phyloP scores from a whole-genome alignment of 2,329 filamentous ascomycete genomes.

The Ampelomyces quisqualis region DNA sequence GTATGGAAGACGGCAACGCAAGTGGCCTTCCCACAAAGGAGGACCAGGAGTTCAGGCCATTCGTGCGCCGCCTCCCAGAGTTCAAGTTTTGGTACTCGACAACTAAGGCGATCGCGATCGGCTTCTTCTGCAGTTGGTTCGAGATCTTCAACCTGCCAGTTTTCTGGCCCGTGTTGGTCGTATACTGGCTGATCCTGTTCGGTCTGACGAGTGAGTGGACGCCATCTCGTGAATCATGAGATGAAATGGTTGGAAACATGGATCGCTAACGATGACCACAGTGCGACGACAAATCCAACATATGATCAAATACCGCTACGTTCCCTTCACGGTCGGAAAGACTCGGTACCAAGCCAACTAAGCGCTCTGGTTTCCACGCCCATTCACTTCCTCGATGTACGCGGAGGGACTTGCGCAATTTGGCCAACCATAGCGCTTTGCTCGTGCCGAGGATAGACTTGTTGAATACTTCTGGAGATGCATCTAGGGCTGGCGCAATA shows the following conservation, averaged over 20 bases:
- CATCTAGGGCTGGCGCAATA: conserved; percentile 15
- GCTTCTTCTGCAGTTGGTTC: conserved; percentile 89
- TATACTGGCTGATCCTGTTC: conserved; percentile 98
- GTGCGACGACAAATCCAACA: conserved; percentile 99
- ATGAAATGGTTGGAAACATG: too few relatives aligned
- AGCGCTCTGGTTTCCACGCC: conserved; percentile 4
- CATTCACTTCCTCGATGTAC: conserved; percentile 4
- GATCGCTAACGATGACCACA: conserved; percentile 45
- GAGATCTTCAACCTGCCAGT: conserved; percentile 94
- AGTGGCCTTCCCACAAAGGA: conserved; percentile 86
- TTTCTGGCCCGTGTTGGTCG: conserved; percentile 97
- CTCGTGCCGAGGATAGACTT: conserved; percentile 29
- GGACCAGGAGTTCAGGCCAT: conserved; percentile 96
- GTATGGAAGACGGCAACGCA: conserved; percentile 85
- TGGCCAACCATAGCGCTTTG: conserved; percentile 5
- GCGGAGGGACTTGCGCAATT: background rate
- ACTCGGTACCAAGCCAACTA: conserved; percentile 40
- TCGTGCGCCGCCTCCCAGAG: conserved; percentile 92
- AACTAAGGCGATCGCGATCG: conserved; percentile 80
- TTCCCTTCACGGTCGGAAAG: conserved; percentile 91
- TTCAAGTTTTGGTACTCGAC: conserved; percentile 99
- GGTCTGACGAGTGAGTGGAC: conserved; percentile 79
- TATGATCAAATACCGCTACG: conserved; percentile 99
- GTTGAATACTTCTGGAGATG: conserved; percentile 18
- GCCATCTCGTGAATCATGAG: too few relatives aligned